Conservation (phyloP, 257 asterid species). For the Solanum etuberosum region DNA sequence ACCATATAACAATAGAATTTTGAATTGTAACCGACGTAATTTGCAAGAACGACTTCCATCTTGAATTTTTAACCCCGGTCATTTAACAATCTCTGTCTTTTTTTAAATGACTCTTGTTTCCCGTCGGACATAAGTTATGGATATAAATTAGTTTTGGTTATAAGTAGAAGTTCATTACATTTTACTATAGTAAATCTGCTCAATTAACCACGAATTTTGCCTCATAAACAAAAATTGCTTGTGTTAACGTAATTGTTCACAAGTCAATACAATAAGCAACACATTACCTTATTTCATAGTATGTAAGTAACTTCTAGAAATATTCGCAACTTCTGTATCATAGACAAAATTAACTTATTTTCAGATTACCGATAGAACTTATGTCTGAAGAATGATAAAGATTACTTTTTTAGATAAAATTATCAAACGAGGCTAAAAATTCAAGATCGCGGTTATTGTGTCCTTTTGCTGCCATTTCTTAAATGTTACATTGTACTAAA, state of each 20-base stretch:
- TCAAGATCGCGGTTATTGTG: neutral
- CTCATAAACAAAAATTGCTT: no score
- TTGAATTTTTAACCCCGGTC: neutral
- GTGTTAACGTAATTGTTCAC: neutral
- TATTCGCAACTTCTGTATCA: neutral
- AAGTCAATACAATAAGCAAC: neutral
- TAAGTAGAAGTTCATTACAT: neutral
- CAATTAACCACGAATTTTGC: neutral
- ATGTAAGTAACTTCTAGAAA: neutral
- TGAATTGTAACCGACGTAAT: neutral
- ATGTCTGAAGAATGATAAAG: neutral
- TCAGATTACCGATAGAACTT: neutral
- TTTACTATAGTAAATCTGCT: neutral
- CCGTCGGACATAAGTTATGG: neutral
- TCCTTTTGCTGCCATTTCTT: neutral
- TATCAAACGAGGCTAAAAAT: neutral
- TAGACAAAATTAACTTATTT: neutral
- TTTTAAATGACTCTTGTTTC: neutral
- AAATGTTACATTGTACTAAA: neutral
- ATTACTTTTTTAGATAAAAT: accelerated
- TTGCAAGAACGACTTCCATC: neutral
- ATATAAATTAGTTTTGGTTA: neutral
- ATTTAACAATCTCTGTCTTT: neutral
- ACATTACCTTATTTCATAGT: neutral
- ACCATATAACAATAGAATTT: neutral